phyloP scores from a whole-genome alignment of 1,139 yeast genomes.

The Taiozyma sp. region DNA sequence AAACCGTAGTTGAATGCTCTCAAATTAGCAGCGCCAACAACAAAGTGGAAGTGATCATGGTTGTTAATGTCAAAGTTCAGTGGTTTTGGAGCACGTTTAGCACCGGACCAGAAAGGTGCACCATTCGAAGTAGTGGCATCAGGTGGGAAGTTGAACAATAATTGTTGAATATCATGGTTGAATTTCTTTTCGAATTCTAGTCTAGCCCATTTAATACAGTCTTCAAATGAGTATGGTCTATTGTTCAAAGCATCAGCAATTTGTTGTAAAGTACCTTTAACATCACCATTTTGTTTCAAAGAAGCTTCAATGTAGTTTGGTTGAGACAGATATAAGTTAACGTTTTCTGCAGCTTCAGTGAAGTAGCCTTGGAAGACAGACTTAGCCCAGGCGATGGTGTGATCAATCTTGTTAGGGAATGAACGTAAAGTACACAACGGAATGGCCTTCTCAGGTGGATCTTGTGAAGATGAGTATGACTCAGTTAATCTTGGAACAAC shows the following conservation, averaged over 20 bases:
- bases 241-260: conserved; percentile 68
- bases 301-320: conserved; percentile 91
- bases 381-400: conserved; percentile 99
- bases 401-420: conserved; percentile 97
- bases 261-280: conserved; percentile 78
- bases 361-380: conserved; percentile 92
- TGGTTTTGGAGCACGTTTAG: conserved; percentile 93
- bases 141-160: conserved; percentile 87
- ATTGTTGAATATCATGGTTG: conserved; percentile 82
- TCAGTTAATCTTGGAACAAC: conserved; percentile 91
- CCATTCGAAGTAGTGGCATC: conserved; percentile 92
- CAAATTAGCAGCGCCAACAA: conserved; percentile 86
- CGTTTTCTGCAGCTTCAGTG: conserved; percentile 87
- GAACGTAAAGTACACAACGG: conserved; percentile 96
- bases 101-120: conserved; percentile 97
- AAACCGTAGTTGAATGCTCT: conserved; percentile 90
- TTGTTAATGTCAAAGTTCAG: conserved; percentile 71
- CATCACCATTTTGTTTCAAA: conserved; percentile 88
- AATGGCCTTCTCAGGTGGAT: conserved; percentile 97
- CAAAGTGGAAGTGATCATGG: conserved; percentile 74
- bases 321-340: conserved; percentile 83
- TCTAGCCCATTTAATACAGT: conserved; percentile 95
- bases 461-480: conserved; percentile 93
- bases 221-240: conserved; percentile 88
- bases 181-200: conserved; percentile 79